A percentile compares a stretch with the other conserved stretches of the same genome.
Conservation (phyloP, 768 basidiomycete genomes). For the Russula foetens region DNA sequence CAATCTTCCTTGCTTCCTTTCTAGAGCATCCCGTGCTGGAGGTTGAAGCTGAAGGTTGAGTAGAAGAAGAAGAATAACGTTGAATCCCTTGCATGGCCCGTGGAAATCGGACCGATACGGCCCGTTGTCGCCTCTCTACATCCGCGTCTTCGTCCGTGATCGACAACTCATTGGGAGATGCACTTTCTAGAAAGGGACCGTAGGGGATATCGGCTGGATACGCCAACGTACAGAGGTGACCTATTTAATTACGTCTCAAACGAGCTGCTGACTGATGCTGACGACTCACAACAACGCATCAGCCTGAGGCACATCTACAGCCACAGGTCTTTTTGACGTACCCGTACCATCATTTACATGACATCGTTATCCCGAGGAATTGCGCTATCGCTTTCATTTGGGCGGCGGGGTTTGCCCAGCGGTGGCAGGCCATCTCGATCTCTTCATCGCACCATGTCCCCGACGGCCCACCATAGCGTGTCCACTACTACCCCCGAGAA, state of each 20-base stretch:
- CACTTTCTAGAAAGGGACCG: too few relatives aligned
- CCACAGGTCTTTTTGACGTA: background rate
- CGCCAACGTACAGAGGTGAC: background rate
- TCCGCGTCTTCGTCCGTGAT: too few relatives aligned
- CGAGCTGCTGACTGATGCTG: background rate
- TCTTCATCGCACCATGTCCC: background rate
- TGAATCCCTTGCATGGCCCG: too few relatives aligned
- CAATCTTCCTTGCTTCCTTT: too few relatives aligned
- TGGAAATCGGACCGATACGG: too few relatives aligned
- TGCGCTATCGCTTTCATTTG: background rate
- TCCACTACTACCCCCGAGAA: background rate
- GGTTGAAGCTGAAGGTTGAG: too few relatives aligned
- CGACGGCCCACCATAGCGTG: background rate
- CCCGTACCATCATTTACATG: background rate
- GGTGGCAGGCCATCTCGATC: background rate
- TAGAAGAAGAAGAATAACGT: too few relatives aligned
- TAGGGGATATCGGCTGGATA: background rate
- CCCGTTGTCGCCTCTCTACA: too few relatives aligned
- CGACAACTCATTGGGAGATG: too few relatives aligned
- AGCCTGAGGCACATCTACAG: background rate
- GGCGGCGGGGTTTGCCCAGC: background rate
- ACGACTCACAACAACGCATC: background rate
- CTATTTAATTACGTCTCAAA: background rate
- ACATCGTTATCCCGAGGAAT: background rate
- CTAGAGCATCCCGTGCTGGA: too few relatives aligned